These are phyloP conservation scores for Corniculantispora saksenae DNA, from an alignment of 2,329 filamentous ascomycete genomes.

Conservation along the genomic window DNA sequence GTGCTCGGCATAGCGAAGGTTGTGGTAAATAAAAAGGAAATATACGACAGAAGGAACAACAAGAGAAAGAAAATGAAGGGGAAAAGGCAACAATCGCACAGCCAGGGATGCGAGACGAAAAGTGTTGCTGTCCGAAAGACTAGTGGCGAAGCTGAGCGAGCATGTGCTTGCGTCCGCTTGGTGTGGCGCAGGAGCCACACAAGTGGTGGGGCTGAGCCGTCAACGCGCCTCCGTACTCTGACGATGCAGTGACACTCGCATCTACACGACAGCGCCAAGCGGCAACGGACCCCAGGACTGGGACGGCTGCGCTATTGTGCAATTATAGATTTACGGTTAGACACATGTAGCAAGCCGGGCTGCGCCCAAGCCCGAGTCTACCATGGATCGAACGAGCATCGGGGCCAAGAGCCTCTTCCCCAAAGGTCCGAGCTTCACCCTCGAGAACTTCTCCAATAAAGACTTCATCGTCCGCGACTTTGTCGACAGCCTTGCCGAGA, in stretches of 20 bases:
- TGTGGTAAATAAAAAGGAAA: not conserved
- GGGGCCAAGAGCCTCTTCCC: constrained; percentile 70
- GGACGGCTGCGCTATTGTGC: not conserved
- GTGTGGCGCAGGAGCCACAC: constrained; percentile 22
- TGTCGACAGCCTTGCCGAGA: constrained; percentile 88
- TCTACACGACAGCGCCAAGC: constrained; percentile 12
- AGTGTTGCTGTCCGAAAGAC: constrained; percentile 12
- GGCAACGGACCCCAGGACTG: constrained; percentile 4
- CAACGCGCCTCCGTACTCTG: constrained; percentile 18
- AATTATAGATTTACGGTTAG: not conserved
- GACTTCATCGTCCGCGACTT: constrained; percentile 99
- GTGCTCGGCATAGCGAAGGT: not conserved
- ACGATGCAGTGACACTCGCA: constrained; percentile 9
- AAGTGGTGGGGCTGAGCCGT: constrained; percentile 27
- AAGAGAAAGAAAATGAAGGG: not conserved
- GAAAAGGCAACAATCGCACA: not conserved
- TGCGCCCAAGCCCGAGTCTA: constrained; percentile 20
- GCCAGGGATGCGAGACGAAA: constrained; percentile 4
- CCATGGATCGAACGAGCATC: constrained; percentile 46
- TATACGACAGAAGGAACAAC: not conserved
- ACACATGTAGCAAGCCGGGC: constrained; percentile 33
- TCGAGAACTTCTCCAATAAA: constrained; percentile 84
- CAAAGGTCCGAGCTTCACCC: constrained; percentile 77
- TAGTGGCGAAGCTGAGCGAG: constrained; percentile 4
- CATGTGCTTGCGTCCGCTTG: constrained; percentile 18